phyloP scores from a whole-genome alignment of 345 rosid genomes.

The Lepidium sativum region DNA sequence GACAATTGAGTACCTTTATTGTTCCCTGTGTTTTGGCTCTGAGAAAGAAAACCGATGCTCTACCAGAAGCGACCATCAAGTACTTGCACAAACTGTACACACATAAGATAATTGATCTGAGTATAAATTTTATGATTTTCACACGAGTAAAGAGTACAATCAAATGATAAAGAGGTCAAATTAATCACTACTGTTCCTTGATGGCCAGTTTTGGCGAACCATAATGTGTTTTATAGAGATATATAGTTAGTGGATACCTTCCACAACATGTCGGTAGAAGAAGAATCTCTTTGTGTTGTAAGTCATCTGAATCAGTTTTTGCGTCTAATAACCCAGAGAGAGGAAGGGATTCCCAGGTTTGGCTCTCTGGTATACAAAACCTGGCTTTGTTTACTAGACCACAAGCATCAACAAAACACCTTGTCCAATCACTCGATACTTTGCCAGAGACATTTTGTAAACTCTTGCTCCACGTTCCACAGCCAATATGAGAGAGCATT shows the following conservation, averaged over 20 bases:
- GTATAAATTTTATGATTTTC: background rate
- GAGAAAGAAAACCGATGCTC: constrained; percentile 48
- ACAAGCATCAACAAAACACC: constrained; percentile 58
- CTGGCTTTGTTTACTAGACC: constrained; percentile 41
- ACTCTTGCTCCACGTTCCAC: constrained; percentile 73
- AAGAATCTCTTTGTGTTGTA: constrained; percentile 39
- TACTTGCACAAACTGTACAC: constrained; percentile 66
- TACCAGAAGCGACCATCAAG: constrained; percentile 70
- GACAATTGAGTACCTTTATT: constrained; percentile 37
- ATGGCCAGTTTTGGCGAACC: background rate
- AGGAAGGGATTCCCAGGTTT: constrained; percentile 70
- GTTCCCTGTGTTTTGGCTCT: constrained; percentile 27
- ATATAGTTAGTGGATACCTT: constrained; percentile 44
- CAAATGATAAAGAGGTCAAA: background rate
- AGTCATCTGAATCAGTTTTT: constrained; percentile 31
- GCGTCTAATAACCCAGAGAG: constrained; percentile 41
- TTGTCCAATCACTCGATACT: constrained; percentile 47
- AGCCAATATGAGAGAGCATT: constrained; percentile 66
- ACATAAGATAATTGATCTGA: constrained; percentile 2
- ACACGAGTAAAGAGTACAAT: background rate
- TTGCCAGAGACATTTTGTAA: constrained; percentile 27
- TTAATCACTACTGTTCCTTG: background rate
- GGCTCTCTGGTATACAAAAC: constrained; percentile 72
- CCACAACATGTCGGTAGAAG: constrained; percentile 64
- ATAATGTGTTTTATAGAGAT: background rate